A percentile compares a stretch with the other conserved stretches of the same genome.
Conservation (phyloP, 2,329 filamentous ascomycete species). For the Xylaria sp. region DNA sequence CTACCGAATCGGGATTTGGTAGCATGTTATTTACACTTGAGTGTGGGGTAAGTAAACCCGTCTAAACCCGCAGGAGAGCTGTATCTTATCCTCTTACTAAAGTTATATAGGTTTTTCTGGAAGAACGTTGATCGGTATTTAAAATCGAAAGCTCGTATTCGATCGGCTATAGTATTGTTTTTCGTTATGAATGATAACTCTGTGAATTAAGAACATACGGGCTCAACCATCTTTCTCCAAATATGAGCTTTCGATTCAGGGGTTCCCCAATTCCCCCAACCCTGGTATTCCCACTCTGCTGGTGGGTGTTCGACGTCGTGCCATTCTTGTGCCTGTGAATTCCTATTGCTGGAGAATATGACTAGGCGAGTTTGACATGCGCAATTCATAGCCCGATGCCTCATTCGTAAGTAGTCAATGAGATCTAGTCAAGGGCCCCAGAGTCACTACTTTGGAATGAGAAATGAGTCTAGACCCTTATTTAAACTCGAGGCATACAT, state of each 20-base stretch:
- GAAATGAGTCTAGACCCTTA: background rate
- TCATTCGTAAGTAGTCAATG: background rate
- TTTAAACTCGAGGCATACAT: background rate
- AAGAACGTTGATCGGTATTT: background rate
- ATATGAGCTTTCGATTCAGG: background rate
- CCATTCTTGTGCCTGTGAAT: background rate
- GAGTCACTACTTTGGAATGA: constrained; percentile 1
- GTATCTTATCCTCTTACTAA: background rate
- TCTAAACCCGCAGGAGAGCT: background rate
- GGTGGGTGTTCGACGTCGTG: background rate
- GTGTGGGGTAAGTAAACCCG: constrained; percentile 1
- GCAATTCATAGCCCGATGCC: constrained; percentile 1
- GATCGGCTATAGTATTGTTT: background rate
- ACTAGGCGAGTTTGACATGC: background rate
- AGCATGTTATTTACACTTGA: background rate
- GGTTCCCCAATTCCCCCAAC: constrained; percentile 32
- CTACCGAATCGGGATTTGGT: constrained; percentile 32
- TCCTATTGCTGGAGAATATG: constrained; percentile 31
- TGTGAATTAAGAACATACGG: background rate
- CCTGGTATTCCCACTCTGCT: constrained; percentile 1
- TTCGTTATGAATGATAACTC: background rate
- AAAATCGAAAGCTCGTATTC: background rate
- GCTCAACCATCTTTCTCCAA: background rate
- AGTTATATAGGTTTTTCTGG: background rate
- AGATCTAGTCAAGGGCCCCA: constrained; percentile 5